These are phyloP conservation scores for Metschnikowia koreensis DNA, from an alignment of 805 yeast genomes.

Conservation along the genomic window DNA sequence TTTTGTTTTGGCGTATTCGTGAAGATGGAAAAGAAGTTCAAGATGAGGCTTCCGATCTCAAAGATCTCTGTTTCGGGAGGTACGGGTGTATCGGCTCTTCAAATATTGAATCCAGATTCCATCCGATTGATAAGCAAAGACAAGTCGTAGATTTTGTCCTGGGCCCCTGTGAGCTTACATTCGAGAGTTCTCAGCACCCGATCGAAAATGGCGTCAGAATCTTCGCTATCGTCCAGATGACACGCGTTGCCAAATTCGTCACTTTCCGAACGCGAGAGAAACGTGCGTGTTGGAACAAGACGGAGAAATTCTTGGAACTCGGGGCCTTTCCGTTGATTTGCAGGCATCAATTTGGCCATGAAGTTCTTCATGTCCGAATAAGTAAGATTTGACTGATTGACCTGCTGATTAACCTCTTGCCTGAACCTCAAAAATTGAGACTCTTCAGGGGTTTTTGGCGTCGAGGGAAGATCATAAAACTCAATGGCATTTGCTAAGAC, in stretches of 20 bases:
- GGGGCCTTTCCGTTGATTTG: constrained; percentile 2
- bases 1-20: not conserved
- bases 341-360: constrained; percentile 3
- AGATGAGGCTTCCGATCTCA: constrained; percentile 14
- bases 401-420: constrained; percentile 7
- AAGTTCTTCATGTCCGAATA: constrained; percentile 15
- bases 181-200: constrained; percentile 23
- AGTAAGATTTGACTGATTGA: constrained; percentile 16
- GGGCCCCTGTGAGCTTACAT: constrained; percentile 23
- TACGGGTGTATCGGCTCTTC: constrained; percentile 14
- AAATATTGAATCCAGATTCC: constrained; percentile 25
- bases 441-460: constrained; percentile 13
- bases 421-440: constrained; percentile 10
- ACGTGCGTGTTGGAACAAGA: constrained; percentile 15
- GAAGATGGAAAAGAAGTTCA: not conserved
- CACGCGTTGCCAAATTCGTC: constrained; percentile 13
- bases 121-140: constrained; percentile 22
- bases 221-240: constrained; percentile 23
- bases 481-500: constrained; percentile 6
- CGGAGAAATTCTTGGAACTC: constrained; percentile 12
- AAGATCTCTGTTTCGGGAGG: not conserved
- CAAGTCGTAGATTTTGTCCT: constrained; percentile 27
- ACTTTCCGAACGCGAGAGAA: constrained; percentile 17
- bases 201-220: constrained; percentile 23
- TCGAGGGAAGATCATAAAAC: constrained; percentile 6